These are phyloP conservation scores for Rutstroemia sp. DNA, from an alignment of 2,329 filamentous ascomycete genomes.

Conservation along the genomic window DNA sequence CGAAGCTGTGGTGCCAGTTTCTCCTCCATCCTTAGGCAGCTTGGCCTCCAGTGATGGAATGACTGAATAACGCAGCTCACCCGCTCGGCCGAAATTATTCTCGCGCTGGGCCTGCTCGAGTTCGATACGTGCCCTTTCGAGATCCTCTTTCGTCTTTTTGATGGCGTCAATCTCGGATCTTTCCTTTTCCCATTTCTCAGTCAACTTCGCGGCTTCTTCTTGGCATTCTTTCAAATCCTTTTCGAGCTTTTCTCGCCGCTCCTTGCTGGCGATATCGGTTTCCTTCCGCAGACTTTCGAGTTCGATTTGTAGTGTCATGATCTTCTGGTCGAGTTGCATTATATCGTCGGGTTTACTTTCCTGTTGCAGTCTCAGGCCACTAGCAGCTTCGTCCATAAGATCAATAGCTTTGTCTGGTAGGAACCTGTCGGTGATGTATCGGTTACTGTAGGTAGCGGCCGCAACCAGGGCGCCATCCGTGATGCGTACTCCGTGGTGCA, in stretches of 20 bases:
- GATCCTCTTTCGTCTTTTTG: constrained; percentile 80
- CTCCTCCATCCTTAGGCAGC: constrained; percentile 66
- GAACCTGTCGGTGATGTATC: constrained; percentile 94
- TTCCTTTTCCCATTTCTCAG: constrained; percentile 84
- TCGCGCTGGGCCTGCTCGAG: constrained; percentile 76
- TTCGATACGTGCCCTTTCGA: constrained; percentile 79
- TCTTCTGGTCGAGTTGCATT: constrained; percentile 83
- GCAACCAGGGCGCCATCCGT: constrained; percentile 88
- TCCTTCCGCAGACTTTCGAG: constrained; percentile 92
- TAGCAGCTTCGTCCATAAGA: constrained; percentile 90
- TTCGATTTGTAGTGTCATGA: constrained; percentile 97
- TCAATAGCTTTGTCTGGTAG: constrained; percentile 97
- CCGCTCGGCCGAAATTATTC: constrained; percentile 84
- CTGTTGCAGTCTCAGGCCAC: constrained; percentile 82
- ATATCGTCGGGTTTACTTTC: constrained; percentile 96
- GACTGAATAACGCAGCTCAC: constrained; percentile 79
- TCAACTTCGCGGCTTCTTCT: constrained; percentile 67
- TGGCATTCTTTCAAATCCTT: constrained; percentile 67
- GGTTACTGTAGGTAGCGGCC: constrained; percentile 84
- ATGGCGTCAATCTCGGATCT: constrained; percentile 76
- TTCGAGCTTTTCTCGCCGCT: constrained; percentile 81
- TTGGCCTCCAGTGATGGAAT: constrained; percentile 77
- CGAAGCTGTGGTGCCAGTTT: constrained; percentile 25
- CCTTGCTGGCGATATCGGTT: constrained; percentile 80
- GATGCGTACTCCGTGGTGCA: constrained; percentile 93